Conservation (phyloP, 2,329 filamentous ascomycete genomes). For the Sporothrix variecibatus region DNA sequence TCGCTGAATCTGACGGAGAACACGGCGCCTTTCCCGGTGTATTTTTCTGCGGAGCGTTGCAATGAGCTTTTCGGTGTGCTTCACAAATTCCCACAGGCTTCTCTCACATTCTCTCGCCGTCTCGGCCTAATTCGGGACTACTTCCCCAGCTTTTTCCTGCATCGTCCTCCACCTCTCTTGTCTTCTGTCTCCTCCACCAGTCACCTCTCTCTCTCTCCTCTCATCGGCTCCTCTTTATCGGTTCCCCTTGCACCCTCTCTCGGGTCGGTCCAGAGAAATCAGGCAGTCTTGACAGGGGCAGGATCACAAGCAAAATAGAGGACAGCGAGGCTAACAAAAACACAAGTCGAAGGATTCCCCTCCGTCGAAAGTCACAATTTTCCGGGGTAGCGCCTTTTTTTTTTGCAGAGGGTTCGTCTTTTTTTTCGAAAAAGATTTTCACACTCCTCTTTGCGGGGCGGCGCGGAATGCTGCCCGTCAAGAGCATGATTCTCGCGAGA, state of each 20-base stretch:
- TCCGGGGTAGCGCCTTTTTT: constrained; percentile 2
- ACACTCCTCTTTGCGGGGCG: not conserved
- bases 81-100: not conserved
- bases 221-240: not conserved
- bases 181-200: not conserved
- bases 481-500: not conserved
- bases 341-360: not conserved
- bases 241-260: not conserved
- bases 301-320: not conserved
- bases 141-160: not conserved
- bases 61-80: not conserved
- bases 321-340: not conserved
- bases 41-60: constrained; percentile 3
- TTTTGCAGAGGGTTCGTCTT: not conserved
- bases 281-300: not conserved
- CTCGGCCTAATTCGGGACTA: constrained; percentile 10
- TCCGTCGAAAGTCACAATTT: constrained; percentile 8
- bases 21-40: constrained; percentile 5
- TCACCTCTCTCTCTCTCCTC: not conserved
- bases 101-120: not conserved
- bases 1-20: not conserved
- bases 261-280: not conserved
- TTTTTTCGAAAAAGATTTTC: not conserved
- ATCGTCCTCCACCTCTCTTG: not conserved
- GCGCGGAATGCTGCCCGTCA: constrained; percentile 11